Conservation (phyloP, 257 asterid species). For the Eustoma russellianum region DNA sequence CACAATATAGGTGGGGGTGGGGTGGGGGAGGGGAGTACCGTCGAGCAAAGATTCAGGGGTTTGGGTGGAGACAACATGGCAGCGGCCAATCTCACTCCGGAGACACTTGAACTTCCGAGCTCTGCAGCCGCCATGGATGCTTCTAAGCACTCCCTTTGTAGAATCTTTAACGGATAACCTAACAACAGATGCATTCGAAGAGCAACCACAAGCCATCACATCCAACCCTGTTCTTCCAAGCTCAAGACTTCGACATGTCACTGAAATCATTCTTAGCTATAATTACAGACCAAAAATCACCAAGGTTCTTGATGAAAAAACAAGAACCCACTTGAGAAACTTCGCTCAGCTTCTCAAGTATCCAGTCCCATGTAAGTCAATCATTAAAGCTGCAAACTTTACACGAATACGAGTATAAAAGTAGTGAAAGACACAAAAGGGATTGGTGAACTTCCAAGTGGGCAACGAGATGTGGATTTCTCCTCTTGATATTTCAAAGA, state of each 20-base stretch:
- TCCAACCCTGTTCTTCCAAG: constrained; percentile 54
- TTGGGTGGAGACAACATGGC: constrained; percentile 57
- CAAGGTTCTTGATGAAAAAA: constrained; percentile 10
- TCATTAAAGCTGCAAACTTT: constrained; percentile 10
- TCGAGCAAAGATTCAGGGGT: constrained; percentile 49
- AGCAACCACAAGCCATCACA: constrained; percentile 55
- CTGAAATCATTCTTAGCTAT: constrained; percentile 51
- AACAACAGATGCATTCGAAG: constrained; percentile 41
- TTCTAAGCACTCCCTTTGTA: constrained; percentile 35
- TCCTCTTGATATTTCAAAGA: not conserved
- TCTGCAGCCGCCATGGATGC: constrained; percentile 33
- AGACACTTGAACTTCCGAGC: constrained; percentile 37
- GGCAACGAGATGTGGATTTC: not conserved
- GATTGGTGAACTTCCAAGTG: not conserved
- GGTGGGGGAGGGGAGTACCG: constrained; percentile 32
- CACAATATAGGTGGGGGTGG: not conserved
- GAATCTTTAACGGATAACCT: constrained; percentile 25
- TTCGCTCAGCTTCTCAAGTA: constrained; percentile 22
- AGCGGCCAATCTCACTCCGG: constrained; percentile 41
- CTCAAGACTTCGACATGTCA: constrained; percentile 59
- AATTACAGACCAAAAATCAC: constrained; percentile 1
- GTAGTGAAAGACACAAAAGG: not conserved
- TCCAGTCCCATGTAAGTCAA: constrained; percentile 9
- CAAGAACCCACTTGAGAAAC: constrained; percentile 38
- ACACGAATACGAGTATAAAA: not conserved